Conservation (phyloP, 2,329 filamentous ascomycete species). For the Huntiella decipiens region DNA sequence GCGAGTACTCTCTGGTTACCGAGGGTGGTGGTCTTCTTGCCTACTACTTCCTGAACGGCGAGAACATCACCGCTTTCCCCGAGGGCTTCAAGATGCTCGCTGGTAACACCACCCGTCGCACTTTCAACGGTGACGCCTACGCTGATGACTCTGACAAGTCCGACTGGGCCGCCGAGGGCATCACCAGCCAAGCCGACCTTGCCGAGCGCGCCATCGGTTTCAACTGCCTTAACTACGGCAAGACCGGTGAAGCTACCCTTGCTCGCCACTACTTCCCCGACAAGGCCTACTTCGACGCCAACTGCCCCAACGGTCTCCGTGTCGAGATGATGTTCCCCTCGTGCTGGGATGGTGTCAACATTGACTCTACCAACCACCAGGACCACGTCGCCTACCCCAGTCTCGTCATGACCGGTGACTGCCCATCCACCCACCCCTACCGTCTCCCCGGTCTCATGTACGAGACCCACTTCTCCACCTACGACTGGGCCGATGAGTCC, state of each 20-base stretch:
- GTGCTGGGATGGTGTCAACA: slow-evolving; percentile 63
- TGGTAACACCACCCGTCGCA: slow-evolving; percentile 47
- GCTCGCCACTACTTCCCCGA: slow-evolving; percentile 67
- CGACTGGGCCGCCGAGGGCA: slow-evolving; percentile 43
- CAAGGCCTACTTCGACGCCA: slow-evolving; percentile 59
- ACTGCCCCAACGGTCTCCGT: slow-evolving; percentile 67
- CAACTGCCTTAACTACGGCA: slow-evolving; percentile 78
- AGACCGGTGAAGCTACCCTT: slow-evolving; percentile 48
- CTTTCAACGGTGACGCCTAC: slow-evolving; percentile 50
- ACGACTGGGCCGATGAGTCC: slow-evolving; percentile 37
- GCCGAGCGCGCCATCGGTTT: slow-evolving; percentile 73
- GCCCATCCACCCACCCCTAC: slow-evolving; percentile 47
- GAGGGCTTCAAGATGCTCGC: slow-evolving; percentile 65
- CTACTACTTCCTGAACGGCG: slow-evolving; percentile 63
- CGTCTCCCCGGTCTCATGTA: slow-evolving; percentile 61
- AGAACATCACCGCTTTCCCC: slow-evolving; percentile 56
- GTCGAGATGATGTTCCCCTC: slow-evolving; percentile 76
- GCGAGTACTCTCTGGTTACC: slow-evolving; percentile 46
- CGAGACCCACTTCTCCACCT: slow-evolving; percentile 69
- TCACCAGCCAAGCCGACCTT: slow-evolving; percentile 48
- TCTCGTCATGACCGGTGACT: slow-evolving; percentile 56
- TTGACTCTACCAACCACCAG: slow-evolving; percentile 35
- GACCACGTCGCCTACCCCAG: slow-evolving; percentile 61
- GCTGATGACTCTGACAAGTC: slow-evolving; percentile 48
- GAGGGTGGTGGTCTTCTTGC: slow-evolving; percentile 72